phyloP scores from a whole-genome alignment of 176 grass and related monocot genomes.

The Ensete ventricosum region DNA sequence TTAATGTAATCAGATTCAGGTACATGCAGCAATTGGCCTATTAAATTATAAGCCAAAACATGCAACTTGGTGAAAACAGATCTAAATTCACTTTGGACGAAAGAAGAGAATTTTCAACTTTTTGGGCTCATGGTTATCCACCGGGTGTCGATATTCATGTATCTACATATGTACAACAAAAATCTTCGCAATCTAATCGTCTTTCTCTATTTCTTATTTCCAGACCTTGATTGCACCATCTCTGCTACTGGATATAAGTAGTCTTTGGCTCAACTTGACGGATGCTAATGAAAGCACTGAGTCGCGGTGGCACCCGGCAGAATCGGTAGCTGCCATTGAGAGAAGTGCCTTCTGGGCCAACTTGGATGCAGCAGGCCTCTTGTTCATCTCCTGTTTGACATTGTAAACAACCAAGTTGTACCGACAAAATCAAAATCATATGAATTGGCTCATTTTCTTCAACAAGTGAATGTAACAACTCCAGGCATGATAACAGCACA shows the following conservation, averaged over 20 bases:
- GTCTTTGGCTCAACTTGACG: constrained; percentile 73
- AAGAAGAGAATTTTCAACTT: background rate
- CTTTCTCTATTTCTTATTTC: constrained; percentile 38
- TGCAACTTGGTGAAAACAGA: background rate
- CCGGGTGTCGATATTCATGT: too few species aligned
- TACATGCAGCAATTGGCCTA: background rate
- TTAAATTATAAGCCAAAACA: background rate
- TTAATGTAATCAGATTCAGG: background rate
- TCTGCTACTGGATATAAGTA: constrained; percentile 74
- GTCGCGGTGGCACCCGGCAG: constrained; percentile 73
- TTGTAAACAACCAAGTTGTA: background rate
- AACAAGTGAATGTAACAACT: too few species aligned
- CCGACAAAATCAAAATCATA: too few species aligned
- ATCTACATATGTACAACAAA: constrained; percentile 2
- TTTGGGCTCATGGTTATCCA: background rate
- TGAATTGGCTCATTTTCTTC: too few species aligned
- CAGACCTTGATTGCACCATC: constrained; percentile 93
- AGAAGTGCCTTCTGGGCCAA: constrained; percentile 60
- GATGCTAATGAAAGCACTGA: constrained; percentile 65
- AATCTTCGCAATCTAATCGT: background rate
- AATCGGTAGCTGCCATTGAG: constrained; percentile 58
- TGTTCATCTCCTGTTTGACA: constrained; percentile 58
- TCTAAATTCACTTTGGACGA: background rate
- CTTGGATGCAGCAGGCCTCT: constrained; percentile 28
- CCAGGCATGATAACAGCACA: too few species aligned